Conservation (phyloP, 495 filamentous ascomycete species). For the Annulohypoxylon nitens region DNA sequence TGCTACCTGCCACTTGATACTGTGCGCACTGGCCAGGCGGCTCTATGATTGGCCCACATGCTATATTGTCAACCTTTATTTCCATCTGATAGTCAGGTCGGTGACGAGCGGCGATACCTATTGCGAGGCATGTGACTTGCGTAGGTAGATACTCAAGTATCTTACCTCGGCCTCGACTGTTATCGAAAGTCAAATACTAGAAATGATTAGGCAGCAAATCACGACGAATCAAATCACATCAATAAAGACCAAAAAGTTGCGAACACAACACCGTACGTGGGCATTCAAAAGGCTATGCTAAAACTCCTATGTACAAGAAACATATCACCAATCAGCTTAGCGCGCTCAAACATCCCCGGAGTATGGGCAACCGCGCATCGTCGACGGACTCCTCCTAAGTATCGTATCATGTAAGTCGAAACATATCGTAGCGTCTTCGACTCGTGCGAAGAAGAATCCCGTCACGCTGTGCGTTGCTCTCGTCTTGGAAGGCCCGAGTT, state of each 20-base stretch:
- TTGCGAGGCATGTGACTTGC: no score
- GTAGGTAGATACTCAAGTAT: no score
- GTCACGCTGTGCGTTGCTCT: slow-evolving; percentile 3
- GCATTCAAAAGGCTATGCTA: slow-evolving; percentile 25
- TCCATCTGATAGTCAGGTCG: no score
- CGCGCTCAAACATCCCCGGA: slow-evolving; percentile 14
- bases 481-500: slow-evolving; percentile 3
- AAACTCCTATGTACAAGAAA: slow-evolving; percentile 32
- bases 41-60: no score
- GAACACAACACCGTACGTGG: slow-evolving; percentile 30
- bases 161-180: no score
- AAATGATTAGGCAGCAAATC: no score
- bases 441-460: background rate
- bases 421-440: background rate
- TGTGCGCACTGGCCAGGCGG: no score
- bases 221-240: background rate
- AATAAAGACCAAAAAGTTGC: background rate
- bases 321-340: slow-evolving; percentile 21
- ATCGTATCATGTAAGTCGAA: background rate
- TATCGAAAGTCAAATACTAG: no score
- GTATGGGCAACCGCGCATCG: background rate
- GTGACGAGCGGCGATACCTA: no score
- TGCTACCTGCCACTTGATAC: no score
- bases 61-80: no score
- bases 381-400: background rate